phyloP scores from a whole-genome alignment of 306 rosid species.

The Vicia faba region DNA sequence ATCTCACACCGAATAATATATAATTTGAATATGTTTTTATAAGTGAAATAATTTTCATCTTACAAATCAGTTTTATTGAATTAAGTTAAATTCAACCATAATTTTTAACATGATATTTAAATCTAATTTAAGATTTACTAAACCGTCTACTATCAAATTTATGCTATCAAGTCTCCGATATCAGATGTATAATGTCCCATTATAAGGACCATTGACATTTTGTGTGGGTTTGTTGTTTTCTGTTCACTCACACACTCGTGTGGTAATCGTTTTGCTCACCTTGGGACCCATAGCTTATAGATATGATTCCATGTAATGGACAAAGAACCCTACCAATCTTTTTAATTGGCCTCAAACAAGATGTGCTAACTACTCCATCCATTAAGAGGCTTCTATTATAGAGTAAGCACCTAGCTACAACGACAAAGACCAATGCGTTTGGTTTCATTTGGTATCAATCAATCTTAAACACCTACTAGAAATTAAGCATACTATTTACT shows the following conservation, averaged over 20 bases:
- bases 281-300: conserved; percentile 37
- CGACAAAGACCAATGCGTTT: conserved; percentile 11
- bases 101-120: no score
- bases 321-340: conserved; percentile 28
- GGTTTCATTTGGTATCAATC: conserved; percentile 30
- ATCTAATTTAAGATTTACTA: no score
- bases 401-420: conserved; percentile 5
- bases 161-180: no score
- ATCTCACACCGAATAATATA: no score
- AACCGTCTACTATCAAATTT: no score
- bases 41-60: no score
- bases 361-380: conserved; percentile 27
- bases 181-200: no score
- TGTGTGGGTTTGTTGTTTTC: conserved; percentile 32
- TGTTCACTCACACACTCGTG: conserved; percentile 51
- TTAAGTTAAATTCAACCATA: no score
- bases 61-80: no score
- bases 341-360: conserved; percentile 30
- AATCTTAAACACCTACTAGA: conserved; percentile 3
- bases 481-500: neutral
- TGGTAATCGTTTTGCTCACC: conserved; percentile 29
- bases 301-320: conserved; percentile 35
- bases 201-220: neutral
- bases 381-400: conserved; percentile 8
- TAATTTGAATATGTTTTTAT: no score